These are phyloP conservation scores for Paecilomyces sp. DNA, from an alignment of 2,329 filamentous ascomycete genomes.

Conservation along the genomic window DNA sequence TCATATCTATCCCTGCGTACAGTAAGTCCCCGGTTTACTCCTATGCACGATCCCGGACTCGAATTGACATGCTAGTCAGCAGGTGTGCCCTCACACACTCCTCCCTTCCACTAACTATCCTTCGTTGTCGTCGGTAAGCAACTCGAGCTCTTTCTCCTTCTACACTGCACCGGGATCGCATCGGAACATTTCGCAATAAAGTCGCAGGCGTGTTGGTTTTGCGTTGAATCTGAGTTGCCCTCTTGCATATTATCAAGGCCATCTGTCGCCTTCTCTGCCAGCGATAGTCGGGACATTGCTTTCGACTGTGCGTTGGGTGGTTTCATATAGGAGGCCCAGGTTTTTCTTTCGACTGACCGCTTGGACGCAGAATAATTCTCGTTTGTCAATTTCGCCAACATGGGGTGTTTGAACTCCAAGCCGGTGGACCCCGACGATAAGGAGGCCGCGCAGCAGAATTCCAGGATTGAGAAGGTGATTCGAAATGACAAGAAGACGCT, in stretches of 20 bases:
- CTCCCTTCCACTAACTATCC: background rate
- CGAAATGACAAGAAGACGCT: conserved; percentile 82
- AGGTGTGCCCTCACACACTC: background rate
- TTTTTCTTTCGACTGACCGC: background rate
- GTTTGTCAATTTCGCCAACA: conserved; percentile 11
- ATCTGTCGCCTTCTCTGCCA: background rate
- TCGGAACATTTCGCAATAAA: background rate
- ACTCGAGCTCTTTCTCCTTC: background rate
- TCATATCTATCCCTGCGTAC: background rate
- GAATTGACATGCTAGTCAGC: background rate
- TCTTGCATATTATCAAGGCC: background rate
- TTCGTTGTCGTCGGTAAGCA: background rate
- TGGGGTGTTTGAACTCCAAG: conserved; percentile 41
- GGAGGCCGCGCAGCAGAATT: conserved; percentile 36
- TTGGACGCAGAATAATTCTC: background rate
- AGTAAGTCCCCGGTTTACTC: background rate
- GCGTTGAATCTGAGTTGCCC: background rate
- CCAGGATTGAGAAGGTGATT: conserved; percentile 78
- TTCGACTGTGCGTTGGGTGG: background rate
- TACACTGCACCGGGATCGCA: background rate
- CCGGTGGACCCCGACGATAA: conserved; percentile 31
- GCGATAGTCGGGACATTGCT: background rate
- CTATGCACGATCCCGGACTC: background rate
- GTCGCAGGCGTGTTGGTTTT: background rate
- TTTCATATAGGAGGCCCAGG: background rate